Conservation (phyloP, 2,329 filamentous ascomycete species). For the Aotearoamyces nothofagi region DNA sequence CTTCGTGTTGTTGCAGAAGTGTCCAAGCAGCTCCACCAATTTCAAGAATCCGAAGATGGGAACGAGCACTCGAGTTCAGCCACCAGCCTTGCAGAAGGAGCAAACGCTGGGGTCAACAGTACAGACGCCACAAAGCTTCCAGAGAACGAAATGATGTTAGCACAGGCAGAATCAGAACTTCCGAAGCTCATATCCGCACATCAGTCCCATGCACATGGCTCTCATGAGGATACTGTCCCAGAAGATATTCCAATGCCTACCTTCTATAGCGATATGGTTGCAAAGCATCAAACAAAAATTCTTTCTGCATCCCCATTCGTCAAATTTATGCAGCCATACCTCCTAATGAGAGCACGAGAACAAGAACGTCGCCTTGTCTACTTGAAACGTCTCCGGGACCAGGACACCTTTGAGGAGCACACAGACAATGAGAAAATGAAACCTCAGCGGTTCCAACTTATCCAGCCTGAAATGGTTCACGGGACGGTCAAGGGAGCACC, state of each 20-base stretch:
- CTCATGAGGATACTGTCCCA: slow-evolving; percentile 41
- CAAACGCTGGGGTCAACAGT: slow-evolving; percentile 4
- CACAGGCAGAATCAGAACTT: slow-evolving; percentile 3
- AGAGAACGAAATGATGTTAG: slow-evolving; percentile 2
- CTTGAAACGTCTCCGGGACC: slow-evolving; percentile 68
- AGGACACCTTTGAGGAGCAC: slow-evolving; percentile 43
- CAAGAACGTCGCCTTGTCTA: slow-evolving; percentile 76
- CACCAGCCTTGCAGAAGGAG: slow-evolving; percentile 1
- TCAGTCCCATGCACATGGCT: slow-evolving; percentile 22
- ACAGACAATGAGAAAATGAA: slow-evolving; percentile 44
- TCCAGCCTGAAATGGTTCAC: slow-evolving; percentile 92
- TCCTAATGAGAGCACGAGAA: slow-evolving; percentile 82
- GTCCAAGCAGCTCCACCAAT: slow-evolving; percentile 1
- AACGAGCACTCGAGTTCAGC: slow-evolving; percentile 2
- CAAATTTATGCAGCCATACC: slow-evolving; percentile 84
- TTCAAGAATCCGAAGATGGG: neutral
- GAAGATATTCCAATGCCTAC: slow-evolving; percentile 76
- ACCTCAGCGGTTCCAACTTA: slow-evolving; percentile 69
- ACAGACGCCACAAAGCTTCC: slow-evolving; percentile 3
- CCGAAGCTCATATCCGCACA: slow-evolving; percentile 18
- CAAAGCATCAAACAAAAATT: slow-evolving; percentile 84
- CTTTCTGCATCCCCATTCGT: slow-evolving; percentile 93
- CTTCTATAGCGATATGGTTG: slow-evolving; percentile 89
- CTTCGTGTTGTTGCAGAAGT: slow-evolving; percentile 10
- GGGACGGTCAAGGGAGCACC: slow-evolving; percentile 66